Evolutionary conservation across 306 rosid species (phyloP), one percentile per base, ranked within the genome.

Genomic region (Ormosia semicastrata): DNA sequence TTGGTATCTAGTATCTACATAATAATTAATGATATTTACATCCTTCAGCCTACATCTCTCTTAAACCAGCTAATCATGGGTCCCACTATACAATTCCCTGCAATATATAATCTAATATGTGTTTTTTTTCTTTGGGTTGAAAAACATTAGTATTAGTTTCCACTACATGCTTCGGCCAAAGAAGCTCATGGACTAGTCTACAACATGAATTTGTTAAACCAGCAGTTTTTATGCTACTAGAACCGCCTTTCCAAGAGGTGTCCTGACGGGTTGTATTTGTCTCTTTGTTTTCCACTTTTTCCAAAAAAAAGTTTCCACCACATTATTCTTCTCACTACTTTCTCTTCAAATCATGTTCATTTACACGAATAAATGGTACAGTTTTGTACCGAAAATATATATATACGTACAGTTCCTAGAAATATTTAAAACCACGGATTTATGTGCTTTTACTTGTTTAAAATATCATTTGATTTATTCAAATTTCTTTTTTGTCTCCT

Each of bases 21-120:
- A 40, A 75, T 7, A 57, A 68, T 49, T 58, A 72, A 47, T 4
- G 30, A 12, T 46, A 47, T 49, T 11, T 58, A 24, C 4, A 34
- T 40, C 43, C 29, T 78, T 66, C 60, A 52, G 75, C 81, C 81
- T 39, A 79, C 52, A 65, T 69, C 60, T 43, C 58, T 34, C 36
- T 71, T 50, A 67, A 33, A 50, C 83, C 63, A 24, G 70, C 4
- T 59, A 59, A n/a, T 60, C 49, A 52, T 11, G 66, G 76, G 76
- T 75, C 73, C 73, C 34, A 15, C 50, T 29, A 6, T 13, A 77
- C 29, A 65, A 50, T 56, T 24, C 53, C 9, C 33, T 2, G 62
- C n/a, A 32, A 75, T 46, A 33, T 39, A 43, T 59, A 69, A 29
- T 65, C n/a, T 56, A 53, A 41, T 11, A 34, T 50, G 60, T 70